Percentiles rank a stretch among this genome's conserved stretches.
phyloP scores from a whole-genome alignment of 352 stramenopile genomes.

The Stephanocyclus meneghinianus region DNA sequence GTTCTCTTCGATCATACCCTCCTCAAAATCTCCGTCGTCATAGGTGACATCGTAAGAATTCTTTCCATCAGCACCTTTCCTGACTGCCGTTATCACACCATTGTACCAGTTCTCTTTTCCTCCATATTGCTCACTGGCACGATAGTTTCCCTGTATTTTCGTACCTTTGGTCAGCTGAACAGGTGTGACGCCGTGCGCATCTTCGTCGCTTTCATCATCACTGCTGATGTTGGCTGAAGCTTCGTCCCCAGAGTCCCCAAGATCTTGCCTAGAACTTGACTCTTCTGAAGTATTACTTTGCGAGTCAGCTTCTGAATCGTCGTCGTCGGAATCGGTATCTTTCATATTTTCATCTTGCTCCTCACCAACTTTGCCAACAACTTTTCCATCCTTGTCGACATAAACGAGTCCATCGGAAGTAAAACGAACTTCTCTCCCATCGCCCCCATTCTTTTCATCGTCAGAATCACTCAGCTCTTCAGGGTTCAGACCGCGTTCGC shows the following conservation, averaged over 20 bases:
- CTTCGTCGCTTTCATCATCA: constrained; percentile 28
- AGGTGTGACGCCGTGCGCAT: constrained; percentile 2
- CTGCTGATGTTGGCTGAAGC: constrained; percentile 20
- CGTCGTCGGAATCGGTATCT: constrained; percentile 23
- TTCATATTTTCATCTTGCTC: constrained; percentile 66
- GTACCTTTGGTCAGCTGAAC: constrained; percentile 51
- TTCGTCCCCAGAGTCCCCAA: constrained; percentile 41
- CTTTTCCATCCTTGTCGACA: constrained; percentile 67
- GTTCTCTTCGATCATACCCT: constrained; percentile 77
- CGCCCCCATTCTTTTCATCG: constrained; percentile 51
- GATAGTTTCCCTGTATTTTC: constrained; percentile 75
- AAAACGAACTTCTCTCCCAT: constrained; percentile 62
- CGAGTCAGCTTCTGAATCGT: constrained; percentile 55
- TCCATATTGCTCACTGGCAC: constrained; percentile 72
- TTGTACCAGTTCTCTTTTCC: constrained; percentile 73
- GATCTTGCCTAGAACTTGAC: constrained; percentile 39
- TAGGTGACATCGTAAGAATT: constrained; percentile 80
- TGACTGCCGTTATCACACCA: constrained; percentile 62
- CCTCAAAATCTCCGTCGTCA: constrained; percentile 85
- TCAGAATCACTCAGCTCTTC: constrained; percentile 85
- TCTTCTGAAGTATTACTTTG: constrained; percentile 71
- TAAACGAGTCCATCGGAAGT: constrained; percentile 79
- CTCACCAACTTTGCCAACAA: constrained; percentile 73
- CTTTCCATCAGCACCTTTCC: constrained; percentile 43
- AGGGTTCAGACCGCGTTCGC: constrained; percentile 62